phyloP scores from a whole-genome alignment of 2,329 filamentous ascomycete species.

The Furcasterigmium furcatum region DNA sequence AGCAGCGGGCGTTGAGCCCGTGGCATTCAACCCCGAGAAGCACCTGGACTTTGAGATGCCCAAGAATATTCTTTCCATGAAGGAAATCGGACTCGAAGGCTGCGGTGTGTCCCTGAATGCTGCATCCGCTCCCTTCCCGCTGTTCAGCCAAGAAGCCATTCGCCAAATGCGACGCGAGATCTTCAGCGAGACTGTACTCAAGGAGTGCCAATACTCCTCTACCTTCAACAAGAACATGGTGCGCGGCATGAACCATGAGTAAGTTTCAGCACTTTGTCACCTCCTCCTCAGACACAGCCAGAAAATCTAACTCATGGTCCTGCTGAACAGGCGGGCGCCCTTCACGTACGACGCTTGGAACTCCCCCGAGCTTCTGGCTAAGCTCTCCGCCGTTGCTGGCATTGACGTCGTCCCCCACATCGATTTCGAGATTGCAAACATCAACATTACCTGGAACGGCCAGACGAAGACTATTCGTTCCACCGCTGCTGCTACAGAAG shows the following conservation, averaged over 20 bases:
- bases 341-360: constrained; percentile 43
- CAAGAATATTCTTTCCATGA: constrained; percentile 54
- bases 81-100: constrained; percentile 55
- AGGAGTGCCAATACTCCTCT: constrained; percentile 52
- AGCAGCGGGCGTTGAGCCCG: constrained; percentile 11
- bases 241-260: constrained; percentile 43
- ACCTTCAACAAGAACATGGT: constrained; percentile 49
- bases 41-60: constrained; percentile 52
- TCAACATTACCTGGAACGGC: constrained; percentile 35
- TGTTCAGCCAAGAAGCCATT: constrained; percentile 61
- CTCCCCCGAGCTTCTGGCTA: constrained; percentile 35
- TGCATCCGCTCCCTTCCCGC: constrained; percentile 61
- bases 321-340: background rate
- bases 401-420: constrained; percentile 51
- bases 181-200: constrained; percentile 52
- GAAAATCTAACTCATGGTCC: background rate
- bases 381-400: constrained; percentile 49
- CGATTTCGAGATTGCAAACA: constrained; percentile 53
- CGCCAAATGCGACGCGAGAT: constrained; percentile 60
- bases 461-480: constrained; percentile 18
- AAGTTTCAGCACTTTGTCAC: constrained; percentile 24
- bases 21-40: constrained; percentile 47
- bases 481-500: constrained; percentile 42
- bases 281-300: background rate
- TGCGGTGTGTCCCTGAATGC: constrained; percentile 59